These are phyloP conservation scores for Trypanosoma congolense DNA, from an alignment of 208 protist genomes.

Conservation along the genomic window DNA sequence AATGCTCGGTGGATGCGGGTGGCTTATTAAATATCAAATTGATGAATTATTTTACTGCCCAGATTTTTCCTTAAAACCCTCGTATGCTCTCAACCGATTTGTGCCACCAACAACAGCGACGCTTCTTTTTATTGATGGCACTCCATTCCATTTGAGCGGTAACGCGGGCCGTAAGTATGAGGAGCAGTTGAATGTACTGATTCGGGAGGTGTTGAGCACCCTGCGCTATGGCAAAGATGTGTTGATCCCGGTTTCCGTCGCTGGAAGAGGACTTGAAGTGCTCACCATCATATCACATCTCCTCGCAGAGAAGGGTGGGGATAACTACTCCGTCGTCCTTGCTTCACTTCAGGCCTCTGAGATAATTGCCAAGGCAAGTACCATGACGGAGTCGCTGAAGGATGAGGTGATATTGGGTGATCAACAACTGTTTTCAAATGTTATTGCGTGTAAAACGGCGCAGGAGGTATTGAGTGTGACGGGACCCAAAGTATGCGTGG, in stretches of 20 bases:
- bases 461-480: conserved; percentile 52
- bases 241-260: conserved; percentile 72
- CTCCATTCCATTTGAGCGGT: conserved; percentile 28
- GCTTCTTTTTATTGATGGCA: conserved; percentile 61
- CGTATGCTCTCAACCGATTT: conserved; percentile 68
- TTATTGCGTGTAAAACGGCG: conserved; percentile 70
- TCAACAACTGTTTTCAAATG: conserved; percentile 59
- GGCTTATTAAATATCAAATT: conserved; percentile 84
- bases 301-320: conserved; percentile 64
- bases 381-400: conserved; percentile 78
- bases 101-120: conserved; percentile 65
- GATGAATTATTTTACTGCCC: conserved; percentile 88
- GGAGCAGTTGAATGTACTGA: conserved; percentile 66
- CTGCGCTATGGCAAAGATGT: conserved; percentile 82
- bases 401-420: conserved; percentile 76
- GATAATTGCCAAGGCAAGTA: conserved; percentile 69
- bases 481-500: conserved; percentile 71
- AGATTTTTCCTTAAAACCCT: conserved; percentile 75
- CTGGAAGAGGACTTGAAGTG: conserved; percentile 72
- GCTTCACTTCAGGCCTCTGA: conserved; percentile 71
- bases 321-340: conserved; percentile 78
- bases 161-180: conserved; percentile 34
- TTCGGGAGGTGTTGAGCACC: conserved; percentile 74
- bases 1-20: conserved; percentile 74
- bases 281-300: conserved; percentile 65